phyloP scores from a whole-genome alignment of 495 filamentous ascomycete genomes.

The Aspergillus bridgeri region DNA sequence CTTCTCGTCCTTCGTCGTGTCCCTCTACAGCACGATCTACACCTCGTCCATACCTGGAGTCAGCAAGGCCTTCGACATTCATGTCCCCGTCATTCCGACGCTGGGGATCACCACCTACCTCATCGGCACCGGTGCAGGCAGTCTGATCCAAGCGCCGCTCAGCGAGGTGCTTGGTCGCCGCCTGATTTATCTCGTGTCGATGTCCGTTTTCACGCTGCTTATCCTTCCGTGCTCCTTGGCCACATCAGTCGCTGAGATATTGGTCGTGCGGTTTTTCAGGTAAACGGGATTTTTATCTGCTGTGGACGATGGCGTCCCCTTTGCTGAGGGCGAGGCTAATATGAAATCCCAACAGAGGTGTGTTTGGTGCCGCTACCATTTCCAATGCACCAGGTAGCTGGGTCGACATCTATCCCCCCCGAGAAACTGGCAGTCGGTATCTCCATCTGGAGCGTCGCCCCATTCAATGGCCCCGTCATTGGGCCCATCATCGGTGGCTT shows the following conservation, averaged over 20 bases:
- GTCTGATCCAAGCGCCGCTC: constrained; percentile 66
- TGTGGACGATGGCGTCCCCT: no score
- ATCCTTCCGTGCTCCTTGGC: constrained; percentile 70
- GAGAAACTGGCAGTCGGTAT: no score
- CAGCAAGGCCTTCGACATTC: constrained; percentile 54
- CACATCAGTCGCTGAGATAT: constrained; percentile 54
- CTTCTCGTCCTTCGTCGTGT: no score
- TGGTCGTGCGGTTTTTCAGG: constrained; percentile 69
- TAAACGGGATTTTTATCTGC: no score
- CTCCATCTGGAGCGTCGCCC: constrained; percentile 73
- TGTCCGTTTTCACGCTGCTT: constrained; percentile 58
- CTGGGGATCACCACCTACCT: constrained; percentile 73
- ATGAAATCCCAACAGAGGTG: no score
- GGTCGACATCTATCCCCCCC: no score
- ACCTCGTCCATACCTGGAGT: constrained; percentile 15
- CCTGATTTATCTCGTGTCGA: constrained; percentile 60
- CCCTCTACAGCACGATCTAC: constrained; percentile 14
- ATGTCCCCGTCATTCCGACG: constrained; percentile 55
- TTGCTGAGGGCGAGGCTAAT: no score
- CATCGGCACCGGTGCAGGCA: constrained; percentile 60
- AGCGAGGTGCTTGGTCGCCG: constrained; percentile 70
- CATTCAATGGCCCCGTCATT: constrained; percentile 64
- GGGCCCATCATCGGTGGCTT: constrained; percentile 71
- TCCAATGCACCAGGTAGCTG: no score
- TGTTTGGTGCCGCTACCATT: no score